Percentiles rank a stretch among this genome's conserved stretches.
Conservation (phyloP, 2,329 filamentous ascomycete genomes). For the Cercospora janseana region DNA sequence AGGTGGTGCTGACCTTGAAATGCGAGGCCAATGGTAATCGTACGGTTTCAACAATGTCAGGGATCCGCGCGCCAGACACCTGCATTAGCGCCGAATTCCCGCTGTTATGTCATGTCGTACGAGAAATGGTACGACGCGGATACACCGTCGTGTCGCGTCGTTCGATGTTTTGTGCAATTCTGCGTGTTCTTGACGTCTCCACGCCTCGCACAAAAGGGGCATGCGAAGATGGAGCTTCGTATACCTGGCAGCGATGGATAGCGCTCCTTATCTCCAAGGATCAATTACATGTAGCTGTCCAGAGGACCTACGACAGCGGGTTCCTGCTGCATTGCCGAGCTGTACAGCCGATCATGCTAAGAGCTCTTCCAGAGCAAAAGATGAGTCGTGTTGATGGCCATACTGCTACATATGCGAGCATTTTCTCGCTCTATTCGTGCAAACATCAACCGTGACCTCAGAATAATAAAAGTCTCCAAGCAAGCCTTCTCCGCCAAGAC, state of each 20-base stretch:
- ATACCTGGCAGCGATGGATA: not conserved
- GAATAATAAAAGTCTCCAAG: too few species aligned
- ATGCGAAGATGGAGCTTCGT: not conserved
- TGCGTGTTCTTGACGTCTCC: not conserved
- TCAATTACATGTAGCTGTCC: too few species aligned
- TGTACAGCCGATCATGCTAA: slow-evolving; percentile 19
- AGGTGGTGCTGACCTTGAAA: not conserved
- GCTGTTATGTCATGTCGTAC: not conserved
- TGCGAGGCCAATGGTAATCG: slow-evolving; percentile 6
- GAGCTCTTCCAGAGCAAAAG: slow-evolving; percentile 16
- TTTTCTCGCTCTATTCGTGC: not conserved
- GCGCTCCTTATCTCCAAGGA: too few species aligned
- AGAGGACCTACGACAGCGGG: not conserved
- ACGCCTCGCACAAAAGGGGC: not conserved
- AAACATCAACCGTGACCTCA: too few species aligned
- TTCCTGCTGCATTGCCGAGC: slow-evolving; percentile 15
- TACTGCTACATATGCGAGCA: not conserved
- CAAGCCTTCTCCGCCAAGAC: not conserved
- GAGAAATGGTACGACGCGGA: too few species aligned
- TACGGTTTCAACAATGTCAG: slow-evolving; percentile 7
- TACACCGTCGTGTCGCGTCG: not conserved
- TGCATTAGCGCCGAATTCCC: slow-evolving; percentile 9
- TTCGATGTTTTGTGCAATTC: not conserved
- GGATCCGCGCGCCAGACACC: slow-evolving; percentile 10
- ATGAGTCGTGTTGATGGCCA: not conserved